phyloP scores from a whole-genome alignment of 2,329 filamentous ascomycete species.

The Colletotrichum cuscutae region DNA sequence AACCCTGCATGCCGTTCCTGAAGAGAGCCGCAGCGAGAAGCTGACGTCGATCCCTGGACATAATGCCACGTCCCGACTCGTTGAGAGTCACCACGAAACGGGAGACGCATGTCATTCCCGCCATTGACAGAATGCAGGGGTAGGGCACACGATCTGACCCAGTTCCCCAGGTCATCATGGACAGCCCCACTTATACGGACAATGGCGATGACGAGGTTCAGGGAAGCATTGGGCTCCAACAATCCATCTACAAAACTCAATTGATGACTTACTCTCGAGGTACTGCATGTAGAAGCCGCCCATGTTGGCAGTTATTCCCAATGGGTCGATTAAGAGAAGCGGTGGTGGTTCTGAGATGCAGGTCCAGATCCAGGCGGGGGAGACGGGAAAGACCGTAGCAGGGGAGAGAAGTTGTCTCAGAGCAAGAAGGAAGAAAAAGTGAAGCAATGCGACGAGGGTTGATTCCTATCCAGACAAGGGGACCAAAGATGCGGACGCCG shows the following conservation, averaged over 20 bases:
- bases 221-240: constrained; percentile 33
- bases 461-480: constrained; percentile 44
- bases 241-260: constrained; percentile 32
- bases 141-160: constrained; percentile 38
- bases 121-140: constrained; percentile 45
- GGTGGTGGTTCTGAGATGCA: constrained; percentile 13
- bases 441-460: constrained; percentile 36
- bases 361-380: constrained; percentile 1
- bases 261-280: constrained; percentile 74
- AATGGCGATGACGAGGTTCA: constrained; percentile 26
- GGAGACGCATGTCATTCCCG: constrained; percentile 37
- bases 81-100: constrained; percentile 18
- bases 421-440: constrained; percentile 21
- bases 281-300: constrained; percentile 78
- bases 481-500: constrained; percentile 44
- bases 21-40: constrained; percentile 23
- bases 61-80: constrained; percentile 10
- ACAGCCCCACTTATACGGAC: constrained; percentile 33
- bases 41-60: constrained; percentile 16
- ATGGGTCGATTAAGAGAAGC: constrained; percentile 35
- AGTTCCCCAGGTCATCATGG: constrained; percentile 19
- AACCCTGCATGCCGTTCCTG: constrained; percentile 4
- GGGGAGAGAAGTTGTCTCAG: constrained; percentile 29
- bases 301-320: constrained; percentile 56
- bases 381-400: constrained; percentile 1